Percentiles rank a stretch among this genome's conserved stretches.
phyloP scores from a whole-genome alignment of 345 rosid species.

The Litchi chinensis region DNA sequence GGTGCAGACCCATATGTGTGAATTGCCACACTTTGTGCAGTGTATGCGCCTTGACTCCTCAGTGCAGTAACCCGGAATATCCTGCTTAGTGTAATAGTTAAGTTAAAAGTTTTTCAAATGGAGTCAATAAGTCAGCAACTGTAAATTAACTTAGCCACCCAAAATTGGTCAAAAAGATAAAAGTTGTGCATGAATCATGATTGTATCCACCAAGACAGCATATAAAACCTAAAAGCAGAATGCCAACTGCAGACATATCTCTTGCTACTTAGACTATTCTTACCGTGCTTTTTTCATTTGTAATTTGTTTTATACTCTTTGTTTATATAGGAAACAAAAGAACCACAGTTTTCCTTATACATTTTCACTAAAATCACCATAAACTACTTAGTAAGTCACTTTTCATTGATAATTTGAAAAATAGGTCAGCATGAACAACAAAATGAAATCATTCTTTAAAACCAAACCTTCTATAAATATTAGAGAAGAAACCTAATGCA shows the following conservation, averaged over 20 bases:
- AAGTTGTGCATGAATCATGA: not conserved
- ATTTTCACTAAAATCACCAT: not conserved
- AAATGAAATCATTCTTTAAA: not conserved
- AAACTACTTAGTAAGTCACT: not conserved
- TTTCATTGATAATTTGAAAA: not conserved
- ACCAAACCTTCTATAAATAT: not conserved
- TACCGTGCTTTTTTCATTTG: not conserved
- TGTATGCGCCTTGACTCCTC: conserved; percentile 98
- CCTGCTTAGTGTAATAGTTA: conserved; percentile 42
- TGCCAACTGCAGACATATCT: not conserved
- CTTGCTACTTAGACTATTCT: not conserved
- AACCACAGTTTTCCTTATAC: no score
- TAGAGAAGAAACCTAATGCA: not conserved
- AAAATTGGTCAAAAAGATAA: conserved; percentile 10
- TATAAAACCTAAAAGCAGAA: not conserved
- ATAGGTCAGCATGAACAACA: not conserved
- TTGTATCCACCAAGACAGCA: not conserved
- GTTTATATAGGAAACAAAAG: no score
- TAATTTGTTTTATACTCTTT: not conserved
- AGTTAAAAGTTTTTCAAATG: not conserved
- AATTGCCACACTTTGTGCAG: conserved; percentile 88
- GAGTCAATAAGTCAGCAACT: not conserved
- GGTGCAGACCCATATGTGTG: conserved; percentile 97
- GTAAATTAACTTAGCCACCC: conserved; percentile 8
- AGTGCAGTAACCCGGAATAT: conserved; percentile 57